Evolutionary conservation across 768 basidiomycete genomes (phyloP), one percentile per base, ranked within the genome.

Genomic region (Boletus rubroflammeus): DNA sequence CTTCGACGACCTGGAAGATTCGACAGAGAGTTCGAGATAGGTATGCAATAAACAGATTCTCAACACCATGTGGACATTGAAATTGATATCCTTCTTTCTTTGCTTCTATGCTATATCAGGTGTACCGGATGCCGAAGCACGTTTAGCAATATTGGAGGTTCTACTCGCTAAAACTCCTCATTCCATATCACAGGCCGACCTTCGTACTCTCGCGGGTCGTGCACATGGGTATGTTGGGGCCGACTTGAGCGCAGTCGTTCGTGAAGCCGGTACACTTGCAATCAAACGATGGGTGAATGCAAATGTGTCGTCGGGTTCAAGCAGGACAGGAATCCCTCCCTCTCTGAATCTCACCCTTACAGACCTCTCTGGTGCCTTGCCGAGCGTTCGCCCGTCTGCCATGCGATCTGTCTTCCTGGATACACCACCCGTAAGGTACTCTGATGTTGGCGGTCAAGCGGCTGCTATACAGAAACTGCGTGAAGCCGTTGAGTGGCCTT

Each of bases 221-320:
- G 93, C 94, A 11, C 93, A 99, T 59, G 97, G 97, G 0, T 98
- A 95, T 67, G 97, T 99, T 43, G 97, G 96, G 7, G 97, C 97
- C 6, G 97, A 99, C 70, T 78, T 99, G 41, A 85, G 87, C 31
- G 92, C 94, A 0, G 84, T 98, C 50, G 84, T 98, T 23, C 88
- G 96, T 31, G 91, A 96, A 71, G 94, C 94, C 9, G 95, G 95
- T 3, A 94, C 93, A 3, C 71, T 84, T 21, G 90, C 94, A 3
- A 96, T 99, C 67, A 95, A 95, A 62, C 84, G 88, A 17, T 90
- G 84, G 83, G 72, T 88, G 26, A 73, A 74, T 29, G 58, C 54
- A 34, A 54, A 57, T 35, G 31, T 35, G 19, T 53, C 61, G 28
- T 47, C 14, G 11, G 50, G 39, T 21, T 26, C 63, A 13, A 47